Evolutionary conservation across 23 red algal genomes (phyloP), one percentile per base, ranked within the genome.

Genomic region (Pyropia haitanensis): DNA sequence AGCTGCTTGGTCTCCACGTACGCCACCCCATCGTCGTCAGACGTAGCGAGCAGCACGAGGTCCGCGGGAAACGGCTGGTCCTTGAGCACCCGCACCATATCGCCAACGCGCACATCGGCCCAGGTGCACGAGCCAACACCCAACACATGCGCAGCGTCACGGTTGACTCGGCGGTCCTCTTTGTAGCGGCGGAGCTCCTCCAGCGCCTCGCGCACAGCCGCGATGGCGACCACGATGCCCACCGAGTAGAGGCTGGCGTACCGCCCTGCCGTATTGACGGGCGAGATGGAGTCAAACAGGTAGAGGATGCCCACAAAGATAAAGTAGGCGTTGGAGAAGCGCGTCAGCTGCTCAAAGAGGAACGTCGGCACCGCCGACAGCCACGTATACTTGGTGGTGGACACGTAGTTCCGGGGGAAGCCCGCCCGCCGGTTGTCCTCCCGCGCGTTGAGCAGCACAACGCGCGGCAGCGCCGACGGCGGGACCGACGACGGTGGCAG

Each of bases 1-100:
- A 96, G 64, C 28, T 86, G 73, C 27, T 83, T 84, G 1, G 91
- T 96, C 76, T 96, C 91, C 48, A 96, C 72, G 63, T 71, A 88
- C 1, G 73, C 69, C 28, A 88, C 58, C 18, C 82, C 91, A 72
- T 96, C 91, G 27, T 83, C 68, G 53, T 49, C 67, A 16, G 74
- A 81, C n/a, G 83, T 75, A 23, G 83, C 67, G 18, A 96, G 78
- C 39, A 85, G 56, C 27, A 89, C 80, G 18, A 96, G 61, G 67
- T 96, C 91, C 19, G 91, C 83, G 1, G 91, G 91, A 18, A 96
- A 62, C 18, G 53, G 51, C 27, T 96, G 79, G 18, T 65, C 61
- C 32, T 81, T 68, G 14, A 55, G 49, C 19, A 96, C 53, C 49
- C 76, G 78, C 17, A 96, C 67, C 32, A 96, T 78, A 58, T 96